A percentile compares a stretch with the other conserved stretches of the same genome.
Conservation (phyloP, 306 rosid species). For the Amphicarpaea edgeworthii region DNA sequence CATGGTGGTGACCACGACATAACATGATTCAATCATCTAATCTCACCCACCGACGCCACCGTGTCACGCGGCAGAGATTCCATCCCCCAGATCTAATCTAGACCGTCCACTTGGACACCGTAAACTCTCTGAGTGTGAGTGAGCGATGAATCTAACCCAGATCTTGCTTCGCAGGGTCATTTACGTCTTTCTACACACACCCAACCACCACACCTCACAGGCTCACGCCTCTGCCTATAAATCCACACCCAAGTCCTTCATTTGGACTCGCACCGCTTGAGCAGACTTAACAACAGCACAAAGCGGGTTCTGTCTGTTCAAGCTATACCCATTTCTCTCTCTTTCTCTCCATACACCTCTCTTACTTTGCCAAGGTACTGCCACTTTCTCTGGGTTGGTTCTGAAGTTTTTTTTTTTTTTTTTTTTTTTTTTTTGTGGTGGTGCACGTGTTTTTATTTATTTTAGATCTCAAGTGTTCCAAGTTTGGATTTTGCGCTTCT, state of each 20-base stretch:
- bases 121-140: too few species aligned
- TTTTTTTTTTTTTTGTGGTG: too few species aligned
- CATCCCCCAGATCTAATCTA: slow-evolving; percentile 7
- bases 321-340: slow-evolving; percentile 4
- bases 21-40: neutral
- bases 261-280: slow-evolving; percentile 51
- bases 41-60: slow-evolving; percentile 41
- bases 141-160: slow-evolving; percentile 32
- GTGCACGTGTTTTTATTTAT: neutral
- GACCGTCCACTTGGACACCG: neutral
- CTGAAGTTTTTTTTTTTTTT: neutral
- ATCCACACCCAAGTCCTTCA: neutral
- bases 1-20: slow-evolving; percentile 4
- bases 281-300: slow-evolving; percentile 31
- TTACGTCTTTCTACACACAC: neutral
- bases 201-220: neutral
- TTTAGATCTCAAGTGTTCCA: slow-evolving; percentile 20
- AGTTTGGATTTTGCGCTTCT: slow-evolving; percentile 16
- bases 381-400: neutral
- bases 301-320: slow-evolving; percentile 41
- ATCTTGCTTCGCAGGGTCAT: slow-evolving; percentile 25
- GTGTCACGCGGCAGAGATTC: slow-evolving; percentile 21
- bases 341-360: neutral
- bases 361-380: slow-evolving; percentile 40
- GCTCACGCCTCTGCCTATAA: slow-evolving; percentile 33